Conservation (phyloP, 345 rosid species). For the Punica granatum region DNA sequence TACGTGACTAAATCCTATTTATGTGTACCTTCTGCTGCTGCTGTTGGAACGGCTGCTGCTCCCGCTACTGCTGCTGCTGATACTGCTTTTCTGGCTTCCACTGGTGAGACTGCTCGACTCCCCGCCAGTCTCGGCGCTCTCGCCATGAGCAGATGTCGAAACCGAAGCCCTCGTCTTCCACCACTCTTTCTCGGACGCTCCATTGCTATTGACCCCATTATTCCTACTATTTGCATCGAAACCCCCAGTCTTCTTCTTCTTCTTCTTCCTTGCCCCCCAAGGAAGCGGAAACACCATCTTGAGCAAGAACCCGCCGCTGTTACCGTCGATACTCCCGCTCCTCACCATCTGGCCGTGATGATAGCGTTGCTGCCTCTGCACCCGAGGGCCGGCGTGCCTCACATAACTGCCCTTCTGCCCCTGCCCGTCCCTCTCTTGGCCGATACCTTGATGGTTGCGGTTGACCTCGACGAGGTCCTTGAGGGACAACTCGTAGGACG, state of each 20-base stretch:
- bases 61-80: conserved; percentile 33
- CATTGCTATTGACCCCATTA: conserved; percentile 27
- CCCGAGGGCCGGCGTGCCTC: neutral
- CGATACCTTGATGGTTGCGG: conserved; percentile 16
- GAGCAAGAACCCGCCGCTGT: conserved; percentile 50
- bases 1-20: too few relatives aligned
- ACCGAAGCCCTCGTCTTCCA: conserved; percentile 45
- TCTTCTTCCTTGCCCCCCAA: conserved; percentile 37
- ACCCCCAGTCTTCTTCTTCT: conserved; percentile 10
- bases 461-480: conserved; percentile 66
- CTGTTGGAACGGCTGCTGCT: conserved; percentile 37
- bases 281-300: conserved; percentile 63
- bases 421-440: conserved; percentile 10
- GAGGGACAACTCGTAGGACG: conserved; percentile 77
- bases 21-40: conserved; percentile 32
- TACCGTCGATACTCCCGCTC: conserved; percentile 27
- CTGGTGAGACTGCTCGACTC: conserved; percentile 16
- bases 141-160: conserved; percentile 25
- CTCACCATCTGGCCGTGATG: conserved; percentile 13
- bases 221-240: conserved; percentile 8
- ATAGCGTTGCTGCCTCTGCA: neutral
- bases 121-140: conserved; percentile 20
- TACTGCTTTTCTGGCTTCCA: conserved; percentile 41
- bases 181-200: conserved; percentile 63
- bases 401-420: conserved; percentile 2